Evolutionary conservation across 2,329 filamentous ascomycete genomes (phyloP).

Genomic region (Sporothrix brasiliensis): DNA sequence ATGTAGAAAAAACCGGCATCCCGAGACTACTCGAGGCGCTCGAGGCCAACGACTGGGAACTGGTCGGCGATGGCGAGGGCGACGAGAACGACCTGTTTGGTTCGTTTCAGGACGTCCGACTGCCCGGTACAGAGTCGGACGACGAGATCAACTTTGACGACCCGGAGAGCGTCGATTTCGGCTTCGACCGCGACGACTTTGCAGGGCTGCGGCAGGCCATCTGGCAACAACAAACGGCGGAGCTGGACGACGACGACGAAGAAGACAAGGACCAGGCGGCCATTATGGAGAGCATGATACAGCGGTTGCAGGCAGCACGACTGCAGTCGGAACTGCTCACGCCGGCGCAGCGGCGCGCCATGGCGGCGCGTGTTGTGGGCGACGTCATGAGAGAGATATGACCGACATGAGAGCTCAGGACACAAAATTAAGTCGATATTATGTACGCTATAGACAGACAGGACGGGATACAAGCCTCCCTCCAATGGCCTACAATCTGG

Average conservation of each 20-base stretch:
- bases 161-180: constrained; percentile 51
- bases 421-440: neutral
- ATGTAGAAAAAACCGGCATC: constrained; percentile 44
- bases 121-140: constrained; percentile 35
- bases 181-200: constrained; percentile 57
- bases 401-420: neutral
- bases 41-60: constrained; percentile 66
- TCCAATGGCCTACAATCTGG: neutral
- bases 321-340: constrained; percentile 63
- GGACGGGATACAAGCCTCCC: neutral
- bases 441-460: neutral
- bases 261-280: constrained; percentile 53
- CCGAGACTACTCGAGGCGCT: constrained; percentile 63
- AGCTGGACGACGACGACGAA: constrained; percentile 22
- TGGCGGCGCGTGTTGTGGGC: constrained; percentile 63
- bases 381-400: constrained; percentile 66
- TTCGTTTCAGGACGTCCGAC: neutral
- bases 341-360: constrained; percentile 61
- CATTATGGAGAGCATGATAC: constrained; percentile 66
- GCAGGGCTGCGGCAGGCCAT: constrained; percentile 57
- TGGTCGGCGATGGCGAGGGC: constrained; percentile 28
- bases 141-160: constrained; percentile 38
- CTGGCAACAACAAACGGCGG: constrained; percentile 45
- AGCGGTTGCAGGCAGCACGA: constrained; percentile 62
- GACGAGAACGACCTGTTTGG: constrained; percentile 38